phyloP scores from a whole-genome alignment of 345 rosid genomes.

The Capsella bursapastoris region DNA sequence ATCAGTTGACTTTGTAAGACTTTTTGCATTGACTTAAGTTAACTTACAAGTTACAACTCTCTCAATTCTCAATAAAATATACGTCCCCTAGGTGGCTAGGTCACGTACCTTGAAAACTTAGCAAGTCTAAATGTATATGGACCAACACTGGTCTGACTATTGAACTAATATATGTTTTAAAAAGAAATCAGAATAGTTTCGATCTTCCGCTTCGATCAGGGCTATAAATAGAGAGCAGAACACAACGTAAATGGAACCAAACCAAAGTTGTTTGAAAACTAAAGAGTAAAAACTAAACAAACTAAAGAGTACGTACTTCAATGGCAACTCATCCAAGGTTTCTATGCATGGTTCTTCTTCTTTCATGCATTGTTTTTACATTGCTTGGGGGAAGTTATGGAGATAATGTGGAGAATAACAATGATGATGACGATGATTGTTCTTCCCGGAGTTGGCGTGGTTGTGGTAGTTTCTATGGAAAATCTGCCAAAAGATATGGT shows the following conservation, averaged over 20 bases:
- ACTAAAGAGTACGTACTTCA: neutral
- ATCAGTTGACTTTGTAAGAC: conserved; percentile 32
- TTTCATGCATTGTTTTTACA: conserved; percentile 41
- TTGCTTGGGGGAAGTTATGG: conserved; percentile 32
- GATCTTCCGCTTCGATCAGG: neutral
- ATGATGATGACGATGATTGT: conserved; percentile 42
- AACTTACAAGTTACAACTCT: neutral
- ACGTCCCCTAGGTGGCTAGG: conserved; percentile 26
- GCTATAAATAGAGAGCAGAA: conserved; percentile 48
- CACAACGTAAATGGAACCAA: conserved; percentile 27
- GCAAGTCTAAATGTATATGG: conserved; percentile 27
- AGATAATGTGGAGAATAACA: conserved; percentile 36
- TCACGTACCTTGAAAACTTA: conserved; percentile 38
- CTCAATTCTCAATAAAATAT: neutral
- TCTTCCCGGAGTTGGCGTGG: conserved; percentile 54
- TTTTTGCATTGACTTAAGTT: conserved; percentile 35
- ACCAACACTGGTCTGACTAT: conserved; percentile 32
- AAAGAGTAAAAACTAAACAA: no score
- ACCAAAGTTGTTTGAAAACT: conserved; percentile 20
- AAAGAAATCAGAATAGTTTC: neutral
- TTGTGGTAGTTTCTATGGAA: conserved; percentile 52
- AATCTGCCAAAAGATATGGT: conserved; percentile 35
- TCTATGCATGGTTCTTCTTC: conserved; percentile 41
- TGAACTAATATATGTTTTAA: conserved; percentile 2
- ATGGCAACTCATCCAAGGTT: conserved; percentile 35